Evolutionary conservation across 441 rosid genomes (phyloP).

Genomic region (Erodium texanum): DNA sequence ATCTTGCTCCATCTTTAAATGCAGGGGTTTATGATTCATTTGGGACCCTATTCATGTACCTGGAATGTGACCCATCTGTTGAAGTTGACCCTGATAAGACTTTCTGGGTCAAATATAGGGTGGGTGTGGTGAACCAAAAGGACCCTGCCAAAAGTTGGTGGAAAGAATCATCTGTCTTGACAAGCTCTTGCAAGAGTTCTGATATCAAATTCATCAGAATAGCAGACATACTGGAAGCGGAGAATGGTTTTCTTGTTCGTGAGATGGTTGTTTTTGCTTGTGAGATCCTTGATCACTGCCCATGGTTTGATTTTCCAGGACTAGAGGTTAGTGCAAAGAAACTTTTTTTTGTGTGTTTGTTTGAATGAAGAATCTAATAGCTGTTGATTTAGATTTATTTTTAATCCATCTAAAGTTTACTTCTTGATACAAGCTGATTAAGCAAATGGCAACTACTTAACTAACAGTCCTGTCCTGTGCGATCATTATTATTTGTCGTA

Average conservation of each 20-base stretch:
- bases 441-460: neutral
- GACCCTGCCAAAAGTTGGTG: constrained; percentile 84
- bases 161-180: constrained; percentile 98
- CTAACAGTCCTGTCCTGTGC: neutral
- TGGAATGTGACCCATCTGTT: constrained; percentile 94
- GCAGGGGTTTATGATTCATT: constrained; percentile 98
- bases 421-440: constrained; percentile 1
- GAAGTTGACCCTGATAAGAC: constrained; percentile 88
- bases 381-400: neutral
- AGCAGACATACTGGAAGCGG: constrained; percentile 92
- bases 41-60: constrained; percentile 92
- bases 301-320: constrained; percentile 99
- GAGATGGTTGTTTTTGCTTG: constrained; percentile 97
- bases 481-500: neutral
- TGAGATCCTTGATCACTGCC: constrained; percentile 97
- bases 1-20: constrained; percentile 21
- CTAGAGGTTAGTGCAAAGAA: constrained; percentile 75
- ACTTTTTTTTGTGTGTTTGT: neutral
- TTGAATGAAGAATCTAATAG: neutral
- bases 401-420: neutral
- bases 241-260: constrained; percentile 97
- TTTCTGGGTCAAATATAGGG: constrained; percentile 97
- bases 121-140: constrained; percentile 96
- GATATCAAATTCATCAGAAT: constrained; percentile 98
- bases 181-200: constrained; percentile 97